phyloP scores from a whole-genome alignment of 1,284 basidiomycete species.

The Chondrostereum purpureum region DNA sequence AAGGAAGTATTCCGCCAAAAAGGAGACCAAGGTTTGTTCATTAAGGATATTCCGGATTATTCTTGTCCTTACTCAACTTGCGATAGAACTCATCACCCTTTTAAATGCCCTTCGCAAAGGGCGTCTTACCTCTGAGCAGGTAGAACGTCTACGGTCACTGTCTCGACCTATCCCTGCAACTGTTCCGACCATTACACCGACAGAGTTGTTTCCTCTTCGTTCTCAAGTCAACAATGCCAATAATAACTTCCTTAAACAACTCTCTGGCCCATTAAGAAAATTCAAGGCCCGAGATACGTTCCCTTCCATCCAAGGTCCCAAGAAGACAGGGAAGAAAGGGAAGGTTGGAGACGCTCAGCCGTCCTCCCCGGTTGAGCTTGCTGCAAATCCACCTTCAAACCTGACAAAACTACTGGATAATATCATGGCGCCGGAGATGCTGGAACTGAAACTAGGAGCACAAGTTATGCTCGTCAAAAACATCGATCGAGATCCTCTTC shows the following conservation, averaged over 20 bases:
- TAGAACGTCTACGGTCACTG: not conserved
- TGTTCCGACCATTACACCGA: not conserved
- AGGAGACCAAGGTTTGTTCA: not conserved
- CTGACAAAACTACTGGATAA: not conserved
- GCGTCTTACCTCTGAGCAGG: not conserved
- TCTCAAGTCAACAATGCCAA: not conserved
- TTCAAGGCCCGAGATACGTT: not conserved
- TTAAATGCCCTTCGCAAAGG: not conserved
- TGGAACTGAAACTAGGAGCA: not conserved
- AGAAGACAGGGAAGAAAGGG: conserved; percentile 36
- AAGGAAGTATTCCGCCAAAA: not conserved
- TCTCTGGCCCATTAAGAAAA: not conserved
- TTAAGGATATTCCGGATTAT: no score
- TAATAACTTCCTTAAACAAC: not conserved
- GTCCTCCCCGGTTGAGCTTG: conserved; percentile 86
- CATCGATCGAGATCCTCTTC: not conserved
- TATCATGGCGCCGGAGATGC: not conserved
- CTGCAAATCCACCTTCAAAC: conserved; percentile 41
- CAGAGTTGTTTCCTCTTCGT: not conserved
- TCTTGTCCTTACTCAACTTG: not conserved
- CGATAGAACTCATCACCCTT: not conserved
- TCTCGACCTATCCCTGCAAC: conserved; percentile 4
- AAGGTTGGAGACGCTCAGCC: conserved; percentile 65
- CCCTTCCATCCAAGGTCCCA: conserved; percentile 1
- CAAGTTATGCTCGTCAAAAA: conserved; percentile 1